Evolutionary conservation across 2,329 filamentous ascomycete genomes (phyloP), one percentile per base, ranked within the genome.

Genomic region (Drechslera avenae): DNA sequence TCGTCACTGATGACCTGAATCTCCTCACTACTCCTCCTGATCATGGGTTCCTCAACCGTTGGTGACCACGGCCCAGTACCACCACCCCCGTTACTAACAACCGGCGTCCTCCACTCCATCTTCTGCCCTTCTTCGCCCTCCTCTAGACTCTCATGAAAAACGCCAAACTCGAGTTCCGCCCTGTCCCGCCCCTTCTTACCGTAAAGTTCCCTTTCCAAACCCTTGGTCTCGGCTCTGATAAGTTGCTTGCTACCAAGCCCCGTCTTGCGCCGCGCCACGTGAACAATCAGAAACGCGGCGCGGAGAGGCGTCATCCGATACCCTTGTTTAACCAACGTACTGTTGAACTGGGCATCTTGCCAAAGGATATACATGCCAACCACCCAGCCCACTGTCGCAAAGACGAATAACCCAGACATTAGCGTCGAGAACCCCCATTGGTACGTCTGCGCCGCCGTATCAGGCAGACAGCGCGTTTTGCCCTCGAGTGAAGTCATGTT

Each of bases 401-500:
- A 60, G 16, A 73, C 48, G 17, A 73, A 66, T 3, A 69, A 31
- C 3, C 60, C 66, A 2, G 68, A 59, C 6, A 74, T 55, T 55
- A 73, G 62, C 28, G 69, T 69, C 0, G 67, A 69, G 53, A 75
- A 75, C 7, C 73, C 73, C 73, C 72, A 75, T 48, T 68, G 37
- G 34, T 75, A 75, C 0, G 58, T 42, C 4, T 58, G 57, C 10
- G 63, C 39, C 4, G 51, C 50, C 0, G 64, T 67, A 46, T 72
- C 63, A 14, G 70, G 68, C 0, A 73, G 56, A 40, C 67, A 72
- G 1, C 60, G 60, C 4, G 54, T 45, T 28, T 56, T 56, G 8
- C 53, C 42, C 0, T n/a, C n/a, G 17, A 67, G 35, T 8, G 39
- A 48, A 3, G 0, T 2, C 9, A 13, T 28, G 9, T 41, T 30